phyloP scores from a whole-genome alignment of 495 filamentous ascomycete species.

The Aspergillus homomorphus region DNA sequence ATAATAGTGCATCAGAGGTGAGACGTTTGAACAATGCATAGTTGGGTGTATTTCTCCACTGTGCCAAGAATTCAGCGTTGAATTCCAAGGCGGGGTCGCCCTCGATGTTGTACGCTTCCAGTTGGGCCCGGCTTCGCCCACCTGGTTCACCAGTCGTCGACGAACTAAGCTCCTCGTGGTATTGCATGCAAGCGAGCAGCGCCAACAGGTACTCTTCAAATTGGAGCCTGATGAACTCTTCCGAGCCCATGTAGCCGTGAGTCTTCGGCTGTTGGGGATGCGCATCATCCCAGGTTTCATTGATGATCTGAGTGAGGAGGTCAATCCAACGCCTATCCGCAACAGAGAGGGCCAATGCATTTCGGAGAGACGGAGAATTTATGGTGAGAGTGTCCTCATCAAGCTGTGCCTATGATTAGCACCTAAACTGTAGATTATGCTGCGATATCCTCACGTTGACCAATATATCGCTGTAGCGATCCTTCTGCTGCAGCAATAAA shows the following conservation, averaged over 20 bases:
- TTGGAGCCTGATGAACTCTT: constrained; percentile 96
- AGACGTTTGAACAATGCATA: constrained; percentile 76
- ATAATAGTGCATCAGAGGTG: constrained; percentile 81
- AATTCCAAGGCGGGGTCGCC: constrained; percentile 86
- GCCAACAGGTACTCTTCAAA: constrained; percentile 97
- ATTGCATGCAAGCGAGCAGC: constrained; percentile 83
- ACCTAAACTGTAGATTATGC: not conserved
- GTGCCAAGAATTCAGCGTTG: constrained; percentile 63
- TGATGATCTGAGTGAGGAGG: constrained; percentile 85
- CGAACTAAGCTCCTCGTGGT: constrained; percentile 67
- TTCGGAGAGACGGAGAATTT: constrained; percentile 71
- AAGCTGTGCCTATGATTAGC: constrained; percentile 45
- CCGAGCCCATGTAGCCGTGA: constrained; percentile 91
- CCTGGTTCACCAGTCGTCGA: constrained; percentile 27
- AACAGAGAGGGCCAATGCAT: constrained; percentile 73
- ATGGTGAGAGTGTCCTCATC: constrained; percentile 87
- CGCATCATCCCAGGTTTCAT: constrained; percentile 92
- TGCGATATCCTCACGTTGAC: constrained; percentile 64
- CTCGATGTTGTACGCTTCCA: constrained; percentile 54
- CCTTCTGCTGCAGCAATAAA: constrained; percentile 85
- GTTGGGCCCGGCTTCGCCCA: constrained; percentile 29
- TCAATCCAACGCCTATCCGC: constrained; percentile 97
- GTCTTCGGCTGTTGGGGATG: constrained; percentile 88
- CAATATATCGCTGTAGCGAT: constrained; percentile 95
- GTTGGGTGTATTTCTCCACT: constrained; percentile 84